A percentile compares a stretch with the other conserved stretches of the same genome.
Conservation (phyloP, 139 green algal species). For the Pseudopediastrum boryanum region DNA sequence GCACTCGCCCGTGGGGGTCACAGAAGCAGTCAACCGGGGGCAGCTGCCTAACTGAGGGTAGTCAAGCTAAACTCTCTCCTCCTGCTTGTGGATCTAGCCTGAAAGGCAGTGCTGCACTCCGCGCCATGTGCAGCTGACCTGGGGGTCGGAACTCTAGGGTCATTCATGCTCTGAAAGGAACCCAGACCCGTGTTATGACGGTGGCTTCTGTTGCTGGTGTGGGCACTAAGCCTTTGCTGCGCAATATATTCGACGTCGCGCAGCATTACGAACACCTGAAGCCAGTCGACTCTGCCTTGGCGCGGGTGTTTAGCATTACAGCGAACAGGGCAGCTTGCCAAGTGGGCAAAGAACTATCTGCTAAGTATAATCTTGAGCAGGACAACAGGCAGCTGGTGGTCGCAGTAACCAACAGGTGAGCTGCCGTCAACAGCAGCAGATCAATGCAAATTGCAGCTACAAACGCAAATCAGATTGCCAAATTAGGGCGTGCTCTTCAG, state of each 20-base stretch:
- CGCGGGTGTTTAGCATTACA: slow-evolving; percentile 7
- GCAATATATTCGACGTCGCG: slow-evolving; percentile 10
- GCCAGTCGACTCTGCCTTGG: slow-evolving; percentile 1
- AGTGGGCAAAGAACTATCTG: slow-evolving; percentile 39
- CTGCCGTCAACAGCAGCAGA: background rate
- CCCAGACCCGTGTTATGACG: too few species aligned
- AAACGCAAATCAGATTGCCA: background rate
- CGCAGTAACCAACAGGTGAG: slow-evolving; percentile 62
- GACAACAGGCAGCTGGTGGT: slow-evolving; percentile 74
- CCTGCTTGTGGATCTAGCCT: too few species aligned
- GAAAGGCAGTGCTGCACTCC: too few species aligned
- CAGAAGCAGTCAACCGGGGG: too few species aligned
- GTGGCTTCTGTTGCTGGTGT: too few species aligned
- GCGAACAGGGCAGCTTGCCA: slow-evolving; percentile 3
- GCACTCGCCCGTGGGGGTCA: too few species aligned
- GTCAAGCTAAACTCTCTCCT: too few species aligned
- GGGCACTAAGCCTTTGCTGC: too few species aligned
- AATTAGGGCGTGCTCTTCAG: background rate
- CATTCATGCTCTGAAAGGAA: too few species aligned
- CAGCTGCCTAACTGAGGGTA: too few species aligned
- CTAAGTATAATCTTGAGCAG: slow-evolving; percentile 62
- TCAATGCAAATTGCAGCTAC: background rate
- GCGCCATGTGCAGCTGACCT: too few species aligned
- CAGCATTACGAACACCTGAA: background rate
- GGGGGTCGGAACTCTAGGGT: too few species aligned